These are phyloP conservation scores for Fusarium guadeloupense DNA, from an alignment of 2,329 filamentous ascomycete species.

Conservation along the genomic window DNA sequence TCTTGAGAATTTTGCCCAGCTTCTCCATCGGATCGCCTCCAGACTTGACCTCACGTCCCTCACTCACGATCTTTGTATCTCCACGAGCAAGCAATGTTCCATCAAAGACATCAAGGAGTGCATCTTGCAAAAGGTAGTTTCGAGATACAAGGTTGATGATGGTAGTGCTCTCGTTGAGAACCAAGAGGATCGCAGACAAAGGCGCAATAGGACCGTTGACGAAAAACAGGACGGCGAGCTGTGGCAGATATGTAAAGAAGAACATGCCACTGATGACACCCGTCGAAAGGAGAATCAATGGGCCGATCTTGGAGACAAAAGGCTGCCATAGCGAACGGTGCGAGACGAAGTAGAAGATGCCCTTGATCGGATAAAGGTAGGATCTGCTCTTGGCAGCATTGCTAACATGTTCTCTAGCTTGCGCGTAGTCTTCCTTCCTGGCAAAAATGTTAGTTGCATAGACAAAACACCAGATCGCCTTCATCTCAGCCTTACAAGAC, in stretches of 20 bases:
- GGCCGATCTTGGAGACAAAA: slow-evolving; percentile 62
- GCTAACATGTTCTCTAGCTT: slow-evolving; percentile 68
- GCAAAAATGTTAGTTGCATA: slow-evolving; percentile 11
- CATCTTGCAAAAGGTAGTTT: slow-evolving; percentile 81
- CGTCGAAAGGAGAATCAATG: slow-evolving; percentile 74
- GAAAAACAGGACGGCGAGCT: slow-evolving; percentile 82
- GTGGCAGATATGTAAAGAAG: slow-evolving; percentile 84
- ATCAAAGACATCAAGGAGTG: slow-evolving; percentile 89
- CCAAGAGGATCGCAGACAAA: slow-evolving; percentile 75
- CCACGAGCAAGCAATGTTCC: slow-evolving; percentile 68
- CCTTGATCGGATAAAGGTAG: slow-evolving; percentile 87
- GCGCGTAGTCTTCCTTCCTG: slow-evolving; percentile 75
- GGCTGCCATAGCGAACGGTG: slow-evolving; percentile 68
- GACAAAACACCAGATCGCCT: not conserved
- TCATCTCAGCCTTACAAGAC: slow-evolving; percentile 52
- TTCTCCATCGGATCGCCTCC: slow-evolving; percentile 65
- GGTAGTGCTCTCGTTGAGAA: slow-evolving; percentile 69
- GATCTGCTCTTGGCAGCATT: slow-evolving; percentile 79
- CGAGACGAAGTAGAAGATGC: slow-evolving; percentile 67
- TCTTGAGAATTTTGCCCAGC: slow-evolving; percentile 67
- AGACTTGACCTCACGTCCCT: slow-evolving; percentile 76
- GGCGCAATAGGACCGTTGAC: slow-evolving; percentile 85
- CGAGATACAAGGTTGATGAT: slow-evolving; percentile 67
- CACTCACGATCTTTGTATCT: slow-evolving; percentile 70
- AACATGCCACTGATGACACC: slow-evolving; percentile 85